Evolutionary conservation across 2,329 filamentous ascomycete species (phyloP), one percentile per base, ranked within the genome.

Genomic region (Triangularia verruculosa): DNA sequence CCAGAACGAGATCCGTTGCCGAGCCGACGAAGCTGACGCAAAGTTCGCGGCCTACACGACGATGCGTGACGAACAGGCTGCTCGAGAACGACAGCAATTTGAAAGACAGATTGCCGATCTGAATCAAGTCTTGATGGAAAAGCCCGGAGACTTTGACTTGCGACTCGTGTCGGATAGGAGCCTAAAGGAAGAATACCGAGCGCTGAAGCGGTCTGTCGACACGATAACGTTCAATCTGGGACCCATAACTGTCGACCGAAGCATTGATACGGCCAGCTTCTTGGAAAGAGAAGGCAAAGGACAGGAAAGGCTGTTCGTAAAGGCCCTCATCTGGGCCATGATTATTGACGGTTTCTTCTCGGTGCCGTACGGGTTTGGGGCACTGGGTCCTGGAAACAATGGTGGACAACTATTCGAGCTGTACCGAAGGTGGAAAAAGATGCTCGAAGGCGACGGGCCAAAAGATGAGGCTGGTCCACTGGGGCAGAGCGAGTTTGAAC

Each of bases 301-400:
- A 2, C 63, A 65, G 7, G 32, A 65, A 9, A 63, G 66, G 12
- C 68, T 68, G 30, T 47, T 70, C 4, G 66, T 72, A n/a, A 60
- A 67, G 24, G 59, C 66, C 2, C 27, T 68, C 2, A 61, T 72
- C 4, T 72, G 71, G 71, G 54, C 57, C 1, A 64, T 63, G 1
- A 52, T 73, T 11, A 22, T 71, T 4, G 67, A 70, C 0, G 70
- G 67, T 0, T 73, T 72, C 59, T 73, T 73, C 65, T 66, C 68
- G 9, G 51, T 51, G 17, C 70, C 70, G 1, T 70, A 69, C 57
- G 71, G 71, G 12, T 70, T 71, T 47, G 71, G 71, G 15, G 67
- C 68, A 15, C 39, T 72, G 3, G 71, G 69, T 1, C 34, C 60
- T 0, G 63, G 63, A 2, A 25, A 59, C 3, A 62, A 62, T 1